These are phyloP conservation scores for Geotrichum cucujoidarum DNA, from an alignment of 1,139 yeast species.

Conservation along the genomic window DNA sequence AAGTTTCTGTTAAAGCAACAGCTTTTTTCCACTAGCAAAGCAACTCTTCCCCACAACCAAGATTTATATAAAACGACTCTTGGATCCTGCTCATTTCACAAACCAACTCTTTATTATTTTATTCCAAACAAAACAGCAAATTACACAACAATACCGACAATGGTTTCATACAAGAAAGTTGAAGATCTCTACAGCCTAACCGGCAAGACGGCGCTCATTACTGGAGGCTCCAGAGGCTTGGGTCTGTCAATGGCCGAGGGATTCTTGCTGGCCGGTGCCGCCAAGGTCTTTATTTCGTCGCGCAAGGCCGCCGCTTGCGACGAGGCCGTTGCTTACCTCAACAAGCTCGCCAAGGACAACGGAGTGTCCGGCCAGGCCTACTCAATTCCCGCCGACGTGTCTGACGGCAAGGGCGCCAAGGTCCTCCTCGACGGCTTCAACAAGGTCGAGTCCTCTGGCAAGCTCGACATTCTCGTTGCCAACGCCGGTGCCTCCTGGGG, in stretches of 20 bases:
- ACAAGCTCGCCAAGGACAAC: slow-evolving; percentile 42
- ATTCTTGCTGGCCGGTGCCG: slow-evolving; percentile 58
- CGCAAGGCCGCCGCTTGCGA: slow-evolving; percentile 62
- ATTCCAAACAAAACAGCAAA: not conserved
- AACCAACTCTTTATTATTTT: not conserved
- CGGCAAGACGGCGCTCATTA: slow-evolving; percentile 65
- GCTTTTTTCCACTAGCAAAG: no score
- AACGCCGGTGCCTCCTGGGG: slow-evolving; percentile 87
- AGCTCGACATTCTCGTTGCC: slow-evolving; percentile 62
- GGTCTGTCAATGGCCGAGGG: slow-evolving; percentile 69
- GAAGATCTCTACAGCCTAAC: slow-evolving; percentile 39
- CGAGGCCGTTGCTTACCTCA: slow-evolving; percentile 51
- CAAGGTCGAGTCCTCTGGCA: slow-evolving; percentile 38
- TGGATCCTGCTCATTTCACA: no score
- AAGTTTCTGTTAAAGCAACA: no score
- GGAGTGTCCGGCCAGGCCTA: slow-evolving; percentile 45
- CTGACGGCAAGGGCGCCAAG: slow-evolving; percentile 48
- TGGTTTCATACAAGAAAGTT: slow-evolving; percentile 15
- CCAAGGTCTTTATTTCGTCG: slow-evolving; percentile 59
- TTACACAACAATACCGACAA: not conserved
- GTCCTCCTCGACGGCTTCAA: slow-evolving; percentile 45
- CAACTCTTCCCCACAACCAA: no score
- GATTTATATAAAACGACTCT: no score
- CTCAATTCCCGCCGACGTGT: slow-evolving; percentile 59
- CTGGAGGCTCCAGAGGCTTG: slow-evolving; percentile 79